Percentiles rank a stretch among this genome's conserved stretches.
phyloP scores from a whole-genome alignment of 345 rosid species.

The Noccaea bulbosa region DNA sequence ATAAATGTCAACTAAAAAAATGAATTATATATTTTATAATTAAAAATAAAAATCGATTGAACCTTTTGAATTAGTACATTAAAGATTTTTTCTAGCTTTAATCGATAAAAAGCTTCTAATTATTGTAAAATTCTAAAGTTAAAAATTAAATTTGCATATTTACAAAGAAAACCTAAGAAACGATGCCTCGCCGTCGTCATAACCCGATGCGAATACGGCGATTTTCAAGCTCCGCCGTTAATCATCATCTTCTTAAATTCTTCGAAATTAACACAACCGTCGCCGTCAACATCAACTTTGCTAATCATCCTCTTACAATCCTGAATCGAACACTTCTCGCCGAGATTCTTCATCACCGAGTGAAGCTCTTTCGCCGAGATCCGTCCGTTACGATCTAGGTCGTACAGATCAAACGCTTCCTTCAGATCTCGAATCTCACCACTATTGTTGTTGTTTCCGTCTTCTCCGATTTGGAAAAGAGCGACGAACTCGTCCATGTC shows the following conservation, averaged over 20 bases:
- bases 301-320: conserved; percentile 86
- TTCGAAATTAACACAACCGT: conserved; percentile 86
- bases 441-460: not conserved
- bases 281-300: conserved; percentile 87
- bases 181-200: not conserved
- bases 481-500: conserved; percentile 79
- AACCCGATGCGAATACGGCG: not conserved
- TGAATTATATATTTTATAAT: too few species aligned
- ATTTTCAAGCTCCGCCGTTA: conserved; percentile 1
- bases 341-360: conserved; percentile 73
- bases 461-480: conserved; percentile 30
- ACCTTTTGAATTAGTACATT: not conserved
- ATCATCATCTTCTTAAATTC: conserved; percentile 97
- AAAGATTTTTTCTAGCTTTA: not conserved
- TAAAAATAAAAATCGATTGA: not conserved
- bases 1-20: not conserved
- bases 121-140: not conserved
- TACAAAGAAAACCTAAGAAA: not conserved
- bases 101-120: not conserved
- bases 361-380: conserved; percentile 80
- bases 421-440: conserved; percentile 52
- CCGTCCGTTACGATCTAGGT: conserved; percentile 75
- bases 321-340: conserved; percentile 63
- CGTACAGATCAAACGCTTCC: conserved; percentile 91
- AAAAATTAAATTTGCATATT: not conserved